These are phyloP conservation scores for Hirschfeldia incana DNA, from an alignment of 345 rosid genomes.

Conservation along the genomic window DNA sequence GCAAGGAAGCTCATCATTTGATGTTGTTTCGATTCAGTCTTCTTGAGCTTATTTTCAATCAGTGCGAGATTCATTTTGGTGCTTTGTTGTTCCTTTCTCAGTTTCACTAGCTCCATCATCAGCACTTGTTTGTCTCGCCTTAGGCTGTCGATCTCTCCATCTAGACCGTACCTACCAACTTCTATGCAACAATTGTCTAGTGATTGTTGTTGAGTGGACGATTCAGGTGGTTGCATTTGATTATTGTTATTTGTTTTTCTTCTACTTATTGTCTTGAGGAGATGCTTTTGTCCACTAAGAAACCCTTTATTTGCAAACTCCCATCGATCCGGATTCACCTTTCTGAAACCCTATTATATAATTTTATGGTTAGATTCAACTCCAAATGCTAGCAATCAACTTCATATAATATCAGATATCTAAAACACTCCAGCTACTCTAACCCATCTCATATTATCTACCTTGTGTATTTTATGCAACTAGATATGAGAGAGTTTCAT, in stretches of 20 bases:
- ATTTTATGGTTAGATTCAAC: slow-evolving; percentile 31
- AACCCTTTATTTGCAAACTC: slow-evolving; percentile 80
- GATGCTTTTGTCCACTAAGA: slow-evolving; percentile 71
- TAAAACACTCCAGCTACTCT: neutral
- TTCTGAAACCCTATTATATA: slow-evolving; percentile 74
- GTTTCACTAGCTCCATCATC: slow-evolving; percentile 62
- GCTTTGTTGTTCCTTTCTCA: slow-evolving; percentile 64
- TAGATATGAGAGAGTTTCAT: neutral
- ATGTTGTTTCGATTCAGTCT: slow-evolving; percentile 61
- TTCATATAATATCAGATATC: neutral
- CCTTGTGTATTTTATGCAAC: slow-evolving; percentile 33
- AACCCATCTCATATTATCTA: neutral
- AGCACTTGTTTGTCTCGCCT: slow-evolving; percentile 65
- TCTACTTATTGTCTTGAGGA: slow-evolving; percentile 60
- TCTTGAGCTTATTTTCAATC: slow-evolving; percentile 57
- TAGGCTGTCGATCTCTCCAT: slow-evolving; percentile 57
- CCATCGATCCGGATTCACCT: slow-evolving; percentile 95
- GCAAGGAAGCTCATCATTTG: slow-evolving; percentile 78
- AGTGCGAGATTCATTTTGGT: slow-evolving; percentile 49
- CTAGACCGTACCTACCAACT: slow-evolving; percentile 62
- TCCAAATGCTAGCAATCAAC: slow-evolving; percentile 16
- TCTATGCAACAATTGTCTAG: slow-evolving; percentile 60
- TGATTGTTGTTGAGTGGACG: slow-evolving; percentile 48
- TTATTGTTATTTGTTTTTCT: slow-evolving; percentile 42
- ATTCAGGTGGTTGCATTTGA: slow-evolving; percentile 32